These are phyloP conservation scores for Trichoderma koningiopsis DNA, from an alignment of 2,329 filamentous ascomycete genomes.

Conservation along the genomic window DNA sequence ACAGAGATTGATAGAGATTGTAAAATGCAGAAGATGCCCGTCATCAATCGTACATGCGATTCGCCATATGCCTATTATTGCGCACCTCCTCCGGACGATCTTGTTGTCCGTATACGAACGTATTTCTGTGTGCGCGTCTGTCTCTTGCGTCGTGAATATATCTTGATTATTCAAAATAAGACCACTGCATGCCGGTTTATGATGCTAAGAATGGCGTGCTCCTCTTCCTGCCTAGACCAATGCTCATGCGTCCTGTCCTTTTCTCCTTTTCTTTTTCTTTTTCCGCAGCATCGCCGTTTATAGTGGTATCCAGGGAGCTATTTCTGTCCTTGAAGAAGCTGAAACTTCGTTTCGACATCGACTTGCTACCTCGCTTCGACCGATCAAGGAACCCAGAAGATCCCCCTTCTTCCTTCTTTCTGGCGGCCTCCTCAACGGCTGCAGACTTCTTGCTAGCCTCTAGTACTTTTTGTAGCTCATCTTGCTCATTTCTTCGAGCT, in stretches of 20 bases:
- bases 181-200: slow-evolving; percentile 16
- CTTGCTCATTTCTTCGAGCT: slow-evolving; percentile 58
- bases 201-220: slow-evolving; percentile 52
- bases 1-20: slow-evolving; percentile 15
- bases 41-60: slow-evolving; percentile 29
- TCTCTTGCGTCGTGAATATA: neutral
- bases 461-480: slow-evolving; percentile 63
- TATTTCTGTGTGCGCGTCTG: neutral
- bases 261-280: slow-evolving; percentile 57
- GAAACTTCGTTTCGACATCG: slow-evolving; percentile 75
- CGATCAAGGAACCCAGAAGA: slow-evolving; percentile 60
- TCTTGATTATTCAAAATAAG: slow-evolving; percentile 23
- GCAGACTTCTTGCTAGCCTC: slow-evolving; percentile 67
- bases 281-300: slow-evolving; percentile 39
- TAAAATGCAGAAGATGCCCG: slow-evolving; percentile 16
- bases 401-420: slow-evolving; percentile 44
- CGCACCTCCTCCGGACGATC: neutral
- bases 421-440: slow-evolving; percentile 51
- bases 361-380: slow-evolving; percentile 73
- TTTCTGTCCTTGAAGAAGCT: slow-evolving; percentile 61
- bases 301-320: slow-evolving; percentile 33
- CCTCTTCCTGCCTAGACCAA: slow-evolving; percentile 71
- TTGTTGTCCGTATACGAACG: neutral
- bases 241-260: slow-evolving; percentile 65
- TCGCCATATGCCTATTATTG: slow-evolving; percentile 23